Evolutionary conservation across 2,329 filamentous ascomycete genomes (phyloP), one percentile per base, ranked within the genome.

Genomic region (Hypoxylon sp.): DNA sequence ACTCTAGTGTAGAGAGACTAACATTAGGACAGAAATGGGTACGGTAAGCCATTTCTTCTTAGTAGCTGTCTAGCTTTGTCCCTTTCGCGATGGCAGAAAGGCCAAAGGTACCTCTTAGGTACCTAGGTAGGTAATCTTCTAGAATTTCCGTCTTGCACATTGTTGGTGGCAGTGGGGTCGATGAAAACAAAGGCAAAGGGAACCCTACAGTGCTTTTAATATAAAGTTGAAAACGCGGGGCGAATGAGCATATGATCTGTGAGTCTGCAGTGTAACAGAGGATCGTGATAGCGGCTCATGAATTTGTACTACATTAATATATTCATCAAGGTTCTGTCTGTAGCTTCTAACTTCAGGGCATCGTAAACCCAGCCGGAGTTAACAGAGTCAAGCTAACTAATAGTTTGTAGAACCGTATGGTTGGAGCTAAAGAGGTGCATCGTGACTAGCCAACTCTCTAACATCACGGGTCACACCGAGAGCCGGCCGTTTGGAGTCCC

Each of bases 221-320:
- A 45, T 50, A 36, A n/a, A 38, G 38, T 25, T 60, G 45, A 19
- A 43, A 64, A 51, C 45, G 51, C 30, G 30, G 32, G 60, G 41
- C 19, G 17, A 38, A 11, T 14, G 45, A 58, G 32, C 41, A 25
- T 32, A 55, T 55, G 45, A 19, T 41, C 34, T 46, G 36, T 41
- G 48, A 57, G 52, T 48, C 45, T 51, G 52, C 36, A n/a, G 56
- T 69, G 59, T 50, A 63, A 69, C 55, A 41, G 36, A 32, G 43
- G 49, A 51, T 52, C 21, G 34, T 30, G 58, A 34, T 60, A 60
- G 62, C 45, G 66, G 65, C 62, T 68, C 62, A 43, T 25, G 9
- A 34, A 14, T 28, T 43, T 48, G 51, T 64, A 21, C 23, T 52
- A 67, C 55, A 6, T 43, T 23, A 19, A 17, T 21, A 19, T 43